Percentiles rank a stretch among this genome's conserved stretches.
Conservation (phyloP, 345 rosid genomes). For the Dimocarpus longan region DNA sequence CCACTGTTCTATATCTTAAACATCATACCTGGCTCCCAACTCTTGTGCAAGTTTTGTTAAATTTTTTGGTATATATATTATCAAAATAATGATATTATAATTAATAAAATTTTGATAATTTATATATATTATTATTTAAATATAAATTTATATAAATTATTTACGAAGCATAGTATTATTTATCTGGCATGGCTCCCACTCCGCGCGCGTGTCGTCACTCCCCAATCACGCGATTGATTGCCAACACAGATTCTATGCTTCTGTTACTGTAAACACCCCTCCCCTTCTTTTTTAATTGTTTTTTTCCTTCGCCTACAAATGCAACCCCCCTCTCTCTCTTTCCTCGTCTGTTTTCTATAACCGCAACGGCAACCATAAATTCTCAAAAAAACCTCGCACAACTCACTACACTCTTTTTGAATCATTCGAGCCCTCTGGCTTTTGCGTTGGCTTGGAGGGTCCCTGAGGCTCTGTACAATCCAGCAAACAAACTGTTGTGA, state of each 20-base stretch:
- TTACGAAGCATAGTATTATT: no score
- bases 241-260: background rate
- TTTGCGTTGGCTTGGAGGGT: constrained; percentile 38
- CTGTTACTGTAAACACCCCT: background rate
- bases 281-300: background rate
- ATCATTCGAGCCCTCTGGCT: background rate
- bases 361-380: background rate
- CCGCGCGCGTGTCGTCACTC: constrained; percentile 8
- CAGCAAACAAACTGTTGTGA: constrained; percentile 18
- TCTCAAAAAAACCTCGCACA: no score
- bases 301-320: constrained; percentile 43
- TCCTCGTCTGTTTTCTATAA: background rate
- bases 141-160: no score
- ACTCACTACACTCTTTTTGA: no score
- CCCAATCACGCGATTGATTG: background rate
- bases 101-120: no score
- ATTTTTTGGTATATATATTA: no score
- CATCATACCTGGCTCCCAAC: constrained; percentile 44
- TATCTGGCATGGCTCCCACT: constrained; percentile 24
- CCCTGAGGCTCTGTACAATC: constrained; percentile 14
- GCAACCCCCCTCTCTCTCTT: constrained; percentile 16
- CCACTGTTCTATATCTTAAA: constrained; percentile 5
- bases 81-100: no score
- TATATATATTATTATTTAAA: no score
- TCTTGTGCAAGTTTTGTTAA: background rate